These are phyloP conservation scores for Phytopythium helicoides DNA, from an alignment of 352 stramenopile genomes.

Conservation along the genomic window DNA sequence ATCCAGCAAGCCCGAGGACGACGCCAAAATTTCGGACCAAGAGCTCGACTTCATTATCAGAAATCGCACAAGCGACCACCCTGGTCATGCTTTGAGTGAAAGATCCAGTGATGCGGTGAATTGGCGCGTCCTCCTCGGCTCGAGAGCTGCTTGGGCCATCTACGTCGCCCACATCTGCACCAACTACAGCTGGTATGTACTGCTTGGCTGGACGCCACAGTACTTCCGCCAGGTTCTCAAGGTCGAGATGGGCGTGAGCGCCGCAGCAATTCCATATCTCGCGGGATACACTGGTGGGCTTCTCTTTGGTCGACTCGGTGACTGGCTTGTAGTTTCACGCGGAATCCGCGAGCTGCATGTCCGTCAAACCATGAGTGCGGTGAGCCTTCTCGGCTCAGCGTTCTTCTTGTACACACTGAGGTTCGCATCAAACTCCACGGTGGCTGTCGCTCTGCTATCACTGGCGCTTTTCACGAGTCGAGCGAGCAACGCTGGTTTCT, in stretches of 20 bases:
- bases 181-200: slow-evolving; percentile 88
- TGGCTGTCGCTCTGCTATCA: slow-evolving; percentile 63
- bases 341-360: slow-evolving; percentile 69
- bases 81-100: slow-evolving; percentile 32
- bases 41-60: slow-evolving; percentile 67
- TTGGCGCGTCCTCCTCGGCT: slow-evolving; percentile 65
- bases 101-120: slow-evolving; percentile 49
- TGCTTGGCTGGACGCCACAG: slow-evolving; percentile 85
- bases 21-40: slow-evolving; percentile 50
- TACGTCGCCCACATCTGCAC: slow-evolving; percentile 84
- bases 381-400: slow-evolving; percentile 66
- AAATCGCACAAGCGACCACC: slow-evolving; percentile 46
- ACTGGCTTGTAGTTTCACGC: slow-evolving; percentile 49
- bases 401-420: slow-evolving; percentile 69
- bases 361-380: slow-evolving; percentile 72
- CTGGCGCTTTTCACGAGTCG: slow-evolving; percentile 74
- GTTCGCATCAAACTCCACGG: slow-evolving; percentile 45
- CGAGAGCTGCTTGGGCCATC: slow-evolving; percentile 70
- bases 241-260: slow-evolving; percentile 62
- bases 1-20: slow-evolving; percentile 57
- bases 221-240: slow-evolving; percentile 81
- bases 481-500: slow-evolving; percentile 73
- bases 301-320: slow-evolving; percentile 62
- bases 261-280: slow-evolving; percentile 70
- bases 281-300: slow-evolving; percentile 74